A percentile compares a stretch with the other conserved stretches of the same genome.
These are phyloP conservation scores for Pseudogymnoascus verrucosus DNA, from an alignment of 2,329 filamentous ascomycete genomes.

Conservation along the genomic window DNA sequence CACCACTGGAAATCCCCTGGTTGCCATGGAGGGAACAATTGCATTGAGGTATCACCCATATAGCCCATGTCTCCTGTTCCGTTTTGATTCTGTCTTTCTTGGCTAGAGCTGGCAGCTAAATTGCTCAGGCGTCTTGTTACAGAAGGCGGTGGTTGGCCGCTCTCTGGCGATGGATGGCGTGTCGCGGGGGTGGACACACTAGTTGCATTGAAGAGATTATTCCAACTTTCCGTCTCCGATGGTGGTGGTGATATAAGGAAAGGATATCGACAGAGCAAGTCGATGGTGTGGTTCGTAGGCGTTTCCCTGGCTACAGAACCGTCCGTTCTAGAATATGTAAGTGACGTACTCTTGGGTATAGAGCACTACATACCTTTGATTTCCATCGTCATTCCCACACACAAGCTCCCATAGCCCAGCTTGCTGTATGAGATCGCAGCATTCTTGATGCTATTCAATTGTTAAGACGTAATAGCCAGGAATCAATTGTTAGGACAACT, in stretches of 20 bases:
- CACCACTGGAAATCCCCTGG: background rate
- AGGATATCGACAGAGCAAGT: conserved; percentile 8
- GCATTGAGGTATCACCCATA: background rate
- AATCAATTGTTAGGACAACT: background rate
- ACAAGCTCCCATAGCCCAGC: background rate
- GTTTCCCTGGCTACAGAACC: background rate
- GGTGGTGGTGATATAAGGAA: conserved; percentile 4
- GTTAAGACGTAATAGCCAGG: background rate
- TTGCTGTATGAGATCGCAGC: background rate
- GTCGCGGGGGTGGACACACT: background rate
- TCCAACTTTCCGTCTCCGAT: background rate
- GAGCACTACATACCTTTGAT: background rate
- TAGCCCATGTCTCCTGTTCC: background rate
- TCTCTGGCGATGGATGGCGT: background rate
- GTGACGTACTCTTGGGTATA: background rate
- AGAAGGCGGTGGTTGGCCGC: background rate
- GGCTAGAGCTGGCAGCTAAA: background rate
- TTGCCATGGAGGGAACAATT: background rate
- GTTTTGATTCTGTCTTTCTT: background rate
- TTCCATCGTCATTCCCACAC: background rate
- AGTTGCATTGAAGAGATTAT: conserved; percentile 10
- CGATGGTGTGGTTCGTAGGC: background rate
- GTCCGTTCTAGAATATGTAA: background rate
- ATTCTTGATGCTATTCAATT: background rate
- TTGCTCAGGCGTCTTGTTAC: background rate